Evolutionary conservation across 1,139 yeast genomes (phyloP).

Genomic region (Trichomonascaceae sp.): DNA sequence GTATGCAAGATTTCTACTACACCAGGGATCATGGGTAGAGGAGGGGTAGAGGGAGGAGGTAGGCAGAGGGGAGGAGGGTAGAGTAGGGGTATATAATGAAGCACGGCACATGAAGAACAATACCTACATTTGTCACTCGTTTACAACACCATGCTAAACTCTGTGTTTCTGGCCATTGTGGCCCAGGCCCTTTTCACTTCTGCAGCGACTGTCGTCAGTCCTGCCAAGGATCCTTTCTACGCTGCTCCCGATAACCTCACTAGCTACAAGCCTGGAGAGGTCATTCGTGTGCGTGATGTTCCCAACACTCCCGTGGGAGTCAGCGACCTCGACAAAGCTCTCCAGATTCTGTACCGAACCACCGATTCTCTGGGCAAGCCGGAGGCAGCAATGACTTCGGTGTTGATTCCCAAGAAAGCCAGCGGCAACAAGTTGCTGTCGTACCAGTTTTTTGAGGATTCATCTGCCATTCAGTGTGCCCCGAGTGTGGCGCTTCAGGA

Average conservation of each 20-base stretch:
- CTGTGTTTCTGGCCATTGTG: not conserved
- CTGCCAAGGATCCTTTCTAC: slow-evolving; percentile 12
- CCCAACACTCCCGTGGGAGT: slow-evolving; percentile 7
- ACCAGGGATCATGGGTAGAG: too few species aligned
- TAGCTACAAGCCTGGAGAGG: slow-evolving; percentile 9
- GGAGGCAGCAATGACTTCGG: slow-evolving; percentile 16
- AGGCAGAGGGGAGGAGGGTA: too few species aligned
- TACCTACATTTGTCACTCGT: too few species aligned
- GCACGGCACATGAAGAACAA: too few species aligned
- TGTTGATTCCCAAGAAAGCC: slow-evolving; percentile 15
- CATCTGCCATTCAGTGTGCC: slow-evolving; percentile 17
- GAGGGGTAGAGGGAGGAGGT: too few species aligned
- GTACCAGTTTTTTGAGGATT: slow-evolving; percentile 21
- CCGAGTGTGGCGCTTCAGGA: slow-evolving; percentile 18
- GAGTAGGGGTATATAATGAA: too few species aligned
- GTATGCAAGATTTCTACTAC: too few species aligned
- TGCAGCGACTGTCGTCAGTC: slow-evolving; percentile 1
- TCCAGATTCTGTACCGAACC: slow-evolving; percentile 14
- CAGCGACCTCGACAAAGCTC: slow-evolving; percentile 8
- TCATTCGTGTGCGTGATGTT: slow-evolving; percentile 10
- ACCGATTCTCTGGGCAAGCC: slow-evolving; percentile 12
- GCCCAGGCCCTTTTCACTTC: not conserved
- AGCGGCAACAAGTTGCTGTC: slow-evolving; percentile 13
- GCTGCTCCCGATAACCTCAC: slow-evolving; percentile 7
- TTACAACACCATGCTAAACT: too few species aligned